Percentiles rank a stretch among this genome's conserved stretches.
Evolutionary conservation across 192 early-diverging fungal species (phyloP).

Genomic region (Phycomyces nitens): DNA sequence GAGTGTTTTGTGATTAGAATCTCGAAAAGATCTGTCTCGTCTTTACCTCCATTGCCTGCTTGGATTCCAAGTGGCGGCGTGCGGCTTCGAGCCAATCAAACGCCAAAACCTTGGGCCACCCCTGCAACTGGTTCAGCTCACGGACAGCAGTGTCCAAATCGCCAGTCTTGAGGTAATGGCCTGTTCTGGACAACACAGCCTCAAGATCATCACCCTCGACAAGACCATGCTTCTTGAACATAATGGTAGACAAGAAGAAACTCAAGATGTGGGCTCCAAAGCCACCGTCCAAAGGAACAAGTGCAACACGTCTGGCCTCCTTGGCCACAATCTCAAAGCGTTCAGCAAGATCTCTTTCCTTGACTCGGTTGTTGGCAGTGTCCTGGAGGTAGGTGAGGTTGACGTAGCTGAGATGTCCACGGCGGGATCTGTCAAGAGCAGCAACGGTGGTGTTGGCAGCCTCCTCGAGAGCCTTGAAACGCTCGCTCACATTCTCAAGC

Average conservation of each 20-base stretch:
- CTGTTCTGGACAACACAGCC: conserved; percentile 72
- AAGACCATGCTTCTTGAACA: conserved; percentile 84
- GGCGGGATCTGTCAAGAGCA: conserved; percentile 59
- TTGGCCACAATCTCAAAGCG: conserved; percentile 68
- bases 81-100: conserved; percentile 83
- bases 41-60: conserved; percentile 79
- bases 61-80: conserved; percentile 74
- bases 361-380: conserved; percentile 60
- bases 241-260: conserved; percentile 61
- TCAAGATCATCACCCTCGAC: conserved; percentile 86
- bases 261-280: conserved; percentile 80
- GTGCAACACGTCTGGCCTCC: conserved; percentile 70
- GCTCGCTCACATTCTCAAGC: conserved; percentile 76
- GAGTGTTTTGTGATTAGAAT: not conserved
- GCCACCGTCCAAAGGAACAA: conserved; percentile 86
- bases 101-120: conserved; percentile 86
- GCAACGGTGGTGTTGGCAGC: conserved; percentile 66
- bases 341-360: conserved; percentile 50
- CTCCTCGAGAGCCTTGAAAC: conserved; percentile 71
- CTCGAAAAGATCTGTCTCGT: not conserved
- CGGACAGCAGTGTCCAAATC: conserved; percentile 85
- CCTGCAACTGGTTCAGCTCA: conserved; percentile 89
- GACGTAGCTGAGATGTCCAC: conserved; percentile 58
- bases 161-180: conserved; percentile 68
- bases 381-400: conserved; percentile 59